phyloP scores from a whole-genome alignment of 2,329 filamentous ascomycete species.

The Sarocladiaceae sp. region DNA sequence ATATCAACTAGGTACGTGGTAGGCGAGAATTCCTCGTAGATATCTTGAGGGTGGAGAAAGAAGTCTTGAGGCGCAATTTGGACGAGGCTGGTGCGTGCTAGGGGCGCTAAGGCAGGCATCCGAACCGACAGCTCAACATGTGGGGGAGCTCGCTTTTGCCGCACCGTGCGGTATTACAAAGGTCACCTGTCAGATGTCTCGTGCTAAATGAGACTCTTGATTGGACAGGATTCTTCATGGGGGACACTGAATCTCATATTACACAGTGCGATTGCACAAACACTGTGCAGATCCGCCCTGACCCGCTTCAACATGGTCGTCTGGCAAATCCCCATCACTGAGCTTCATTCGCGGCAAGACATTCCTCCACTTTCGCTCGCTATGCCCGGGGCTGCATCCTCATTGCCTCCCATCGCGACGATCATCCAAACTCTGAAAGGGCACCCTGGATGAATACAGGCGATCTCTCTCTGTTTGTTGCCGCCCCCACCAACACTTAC shows the following conservation, averaged over 20 bases:
- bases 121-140: slow-evolving; percentile 4
- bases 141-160: background rate
- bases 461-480: background rate
- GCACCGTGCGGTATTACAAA: slow-evolving; percentile 5
- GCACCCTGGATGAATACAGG: background rate
- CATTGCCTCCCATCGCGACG: slow-evolving; percentile 1
- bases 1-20: too few species aligned
- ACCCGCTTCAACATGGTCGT: background rate
- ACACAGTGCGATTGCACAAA: too few species aligned
- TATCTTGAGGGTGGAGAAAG: too few species aligned
- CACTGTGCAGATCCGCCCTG: background rate
- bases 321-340: slow-evolving; percentile 5
- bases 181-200: background rate
- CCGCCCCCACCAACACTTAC: background rate
- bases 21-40: background rate
- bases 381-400: background rate
- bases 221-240: too few species aligned
- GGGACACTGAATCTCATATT: too few species aligned
- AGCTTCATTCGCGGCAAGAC: background rate
- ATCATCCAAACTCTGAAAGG: slow-evolving; percentile 3
- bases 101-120: slow-evolving; percentile 4
- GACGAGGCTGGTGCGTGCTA: background rate
- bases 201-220: background rate
- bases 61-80: background rate
- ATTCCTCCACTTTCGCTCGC: background rate